Evolutionary conservation across 2,329 filamentous ascomycete species (phyloP).

Genomic region (Nigrospora osmanthi): DNA sequence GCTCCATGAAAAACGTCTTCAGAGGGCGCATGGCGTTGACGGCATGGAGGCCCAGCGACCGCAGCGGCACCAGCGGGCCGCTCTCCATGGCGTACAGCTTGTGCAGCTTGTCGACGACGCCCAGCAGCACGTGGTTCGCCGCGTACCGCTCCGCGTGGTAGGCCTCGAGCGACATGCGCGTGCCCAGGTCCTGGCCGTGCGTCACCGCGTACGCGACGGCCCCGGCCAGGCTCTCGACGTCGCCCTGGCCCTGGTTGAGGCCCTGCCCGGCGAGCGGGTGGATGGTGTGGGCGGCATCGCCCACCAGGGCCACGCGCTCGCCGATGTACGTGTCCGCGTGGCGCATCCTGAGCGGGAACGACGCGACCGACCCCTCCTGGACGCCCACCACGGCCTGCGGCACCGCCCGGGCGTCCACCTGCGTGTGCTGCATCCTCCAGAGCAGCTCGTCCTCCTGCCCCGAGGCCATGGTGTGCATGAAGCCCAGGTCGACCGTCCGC

Average conservation of each 20-base stretch:
- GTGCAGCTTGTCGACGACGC: slow-evolving; percentile 81
- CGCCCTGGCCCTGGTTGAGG: slow-evolving; percentile 85
- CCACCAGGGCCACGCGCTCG: slow-evolving; percentile 84
- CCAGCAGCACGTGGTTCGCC: slow-evolving; percentile 72
- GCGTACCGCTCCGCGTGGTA: slow-evolving; percentile 79
- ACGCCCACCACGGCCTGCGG: slow-evolving; percentile 63
- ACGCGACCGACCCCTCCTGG: slow-evolving; percentile 73
- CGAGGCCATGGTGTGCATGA: slow-evolving; percentile 59
- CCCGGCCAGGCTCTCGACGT: slow-evolving; percentile 70
- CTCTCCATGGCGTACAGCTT: slow-evolving; percentile 79
- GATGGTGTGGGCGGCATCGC: slow-evolving; percentile 90
- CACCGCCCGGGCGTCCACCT: slow-evolving; percentile 40
- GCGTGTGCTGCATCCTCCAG: slow-evolving; percentile 76
- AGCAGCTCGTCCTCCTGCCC: slow-evolving; percentile 66
- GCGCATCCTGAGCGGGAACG: slow-evolving; percentile 83
- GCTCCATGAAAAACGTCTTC: slow-evolving; percentile 82
- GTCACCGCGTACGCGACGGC: slow-evolving; percentile 69
- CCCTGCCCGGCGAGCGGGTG: slow-evolving; percentile 94
- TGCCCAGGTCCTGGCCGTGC: slow-evolving; percentile 84
- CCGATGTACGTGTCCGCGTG: slow-evolving; percentile 92
- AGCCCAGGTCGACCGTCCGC: slow-evolving; percentile 68
- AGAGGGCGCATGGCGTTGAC: slow-evolving; percentile 68
- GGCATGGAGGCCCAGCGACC: slow-evolving; percentile 67
- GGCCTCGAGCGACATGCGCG: slow-evolving; percentile 66
- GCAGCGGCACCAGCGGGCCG: slow-evolving; percentile 71